These are phyloP conservation scores for Penicillium sp. DNA, from an alignment of 2,329 filamentous ascomycete genomes.

Conservation along the genomic window DNA sequence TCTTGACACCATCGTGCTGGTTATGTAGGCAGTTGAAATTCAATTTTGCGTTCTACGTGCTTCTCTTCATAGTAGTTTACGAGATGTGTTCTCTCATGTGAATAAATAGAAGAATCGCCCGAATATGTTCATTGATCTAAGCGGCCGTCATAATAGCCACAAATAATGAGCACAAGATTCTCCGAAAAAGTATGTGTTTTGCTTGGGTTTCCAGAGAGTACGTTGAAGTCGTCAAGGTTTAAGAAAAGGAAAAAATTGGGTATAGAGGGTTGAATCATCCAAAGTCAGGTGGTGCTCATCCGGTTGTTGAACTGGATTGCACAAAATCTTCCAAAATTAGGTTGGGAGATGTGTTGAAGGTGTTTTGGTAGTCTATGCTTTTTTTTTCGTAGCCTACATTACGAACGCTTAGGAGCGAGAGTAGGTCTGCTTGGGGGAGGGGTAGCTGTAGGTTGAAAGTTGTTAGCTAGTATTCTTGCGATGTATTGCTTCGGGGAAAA, in stretches of 20 bases:
- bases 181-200: background rate
- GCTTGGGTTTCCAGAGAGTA: slow-evolving; percentile 17
- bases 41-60: slow-evolving; percentile 3
- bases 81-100: background rate
- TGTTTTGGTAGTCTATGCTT: slow-evolving; percentile 20
- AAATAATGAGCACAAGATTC: slow-evolving; percentile 4
- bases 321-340: slow-evolving; percentile 14
- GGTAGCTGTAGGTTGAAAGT: slow-evolving; percentile 57
- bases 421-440: slow-evolving; percentile 78
- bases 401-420: slow-evolving; percentile 34
- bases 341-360: slow-evolving; percentile 24
- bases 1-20: background rate
- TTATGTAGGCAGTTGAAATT: slow-evolving; percentile 8
- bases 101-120: background rate
- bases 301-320: slow-evolving; percentile 14
- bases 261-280: slow-evolving; percentile 46
- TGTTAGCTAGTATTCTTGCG: slow-evolving; percentile 15
- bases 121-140: slow-evolving; percentile 16
- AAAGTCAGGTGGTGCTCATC: slow-evolving; percentile 20
- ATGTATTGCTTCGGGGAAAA: slow-evolving; percentile 29
- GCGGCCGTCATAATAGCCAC: slow-evolving; percentile 1
- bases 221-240: slow-evolving; percentile 30
- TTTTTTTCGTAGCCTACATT: slow-evolving; percentile 8
- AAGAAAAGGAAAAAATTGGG: slow-evolving; percentile 28
- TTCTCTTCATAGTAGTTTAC: slow-evolving; percentile 14